phyloP scores from a whole-genome alignment of 306 rosid species.

The Erythrophleum fordii region DNA sequence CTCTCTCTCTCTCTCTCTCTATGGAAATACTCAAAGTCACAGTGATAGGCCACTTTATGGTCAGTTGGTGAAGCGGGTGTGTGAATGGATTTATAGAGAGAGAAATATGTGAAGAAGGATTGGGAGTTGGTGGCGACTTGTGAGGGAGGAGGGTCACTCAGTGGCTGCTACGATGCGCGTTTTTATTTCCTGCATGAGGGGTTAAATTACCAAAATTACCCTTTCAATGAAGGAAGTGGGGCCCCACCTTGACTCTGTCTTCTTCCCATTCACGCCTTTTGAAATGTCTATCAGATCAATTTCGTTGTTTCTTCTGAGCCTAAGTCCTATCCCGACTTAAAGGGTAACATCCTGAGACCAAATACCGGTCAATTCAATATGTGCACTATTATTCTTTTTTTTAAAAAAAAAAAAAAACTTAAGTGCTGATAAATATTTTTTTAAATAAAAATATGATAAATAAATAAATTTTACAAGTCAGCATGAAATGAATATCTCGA shows the following conservation, averaged over 20 bases:
- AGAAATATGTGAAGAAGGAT: background rate
- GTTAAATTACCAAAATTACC: constrained; percentile 9
- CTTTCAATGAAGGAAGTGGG: background rate
- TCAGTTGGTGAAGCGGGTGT: constrained; percentile 35
- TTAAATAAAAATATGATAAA: too few species aligned
- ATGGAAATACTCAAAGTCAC: background rate
- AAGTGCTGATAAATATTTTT: too few species aligned
- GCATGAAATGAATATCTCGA: too few species aligned
- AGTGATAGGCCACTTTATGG: constrained; percentile 7
- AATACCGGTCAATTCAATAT: background rate
- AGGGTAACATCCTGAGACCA: background rate
- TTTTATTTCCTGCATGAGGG: background rate
- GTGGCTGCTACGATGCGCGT: constrained; percentile 32
- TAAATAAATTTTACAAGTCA: too few species aligned
- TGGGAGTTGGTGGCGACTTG: constrained; percentile 37
- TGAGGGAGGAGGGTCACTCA: background rate
- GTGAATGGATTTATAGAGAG: constrained; percentile 41
- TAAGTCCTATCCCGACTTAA: background rate
- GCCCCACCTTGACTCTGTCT: constrained; percentile 12
- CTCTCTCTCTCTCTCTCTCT: background rate
- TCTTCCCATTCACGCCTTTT: background rate
- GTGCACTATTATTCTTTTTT: too few species aligned
- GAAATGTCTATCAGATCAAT: constrained; percentile 48
- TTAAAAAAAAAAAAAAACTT: too few species aligned
- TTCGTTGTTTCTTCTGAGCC: constrained; percentile 20